phyloP scores from a whole-genome alignment of 2,329 filamentous ascomycete species.

The Pseudomassariella vexata region DNA sequence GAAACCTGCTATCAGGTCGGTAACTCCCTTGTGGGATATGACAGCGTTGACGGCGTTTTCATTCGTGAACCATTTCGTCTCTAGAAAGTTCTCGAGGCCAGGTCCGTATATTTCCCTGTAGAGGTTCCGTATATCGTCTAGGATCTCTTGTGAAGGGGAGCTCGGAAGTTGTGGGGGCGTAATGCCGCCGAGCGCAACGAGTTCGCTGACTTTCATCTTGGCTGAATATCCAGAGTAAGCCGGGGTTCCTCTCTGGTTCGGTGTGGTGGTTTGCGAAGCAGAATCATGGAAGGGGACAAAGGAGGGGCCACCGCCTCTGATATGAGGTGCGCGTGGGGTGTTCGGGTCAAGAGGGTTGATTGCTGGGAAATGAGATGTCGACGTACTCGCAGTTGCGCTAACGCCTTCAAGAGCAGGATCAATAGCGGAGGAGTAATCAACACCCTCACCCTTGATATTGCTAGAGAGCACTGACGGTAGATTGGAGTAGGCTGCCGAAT shows the following conservation, averaged over 20 bases:
- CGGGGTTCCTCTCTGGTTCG: conserved; percentile 23
- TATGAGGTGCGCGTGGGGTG: conserved; percentile 32
- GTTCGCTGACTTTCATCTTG: conserved; percentile 68
- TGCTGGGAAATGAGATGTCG: conserved; percentile 23
- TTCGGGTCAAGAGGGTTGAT: conserved; percentile 19
- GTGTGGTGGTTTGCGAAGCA: conserved; percentile 18
- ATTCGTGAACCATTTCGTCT: conserved; percentile 74
- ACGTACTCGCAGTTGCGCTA: conserved; percentile 29
- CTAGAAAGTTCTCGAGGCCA: conserved; percentile 70
- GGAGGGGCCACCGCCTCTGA: conserved; percentile 45
- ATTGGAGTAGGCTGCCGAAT: conserved; percentile 18
- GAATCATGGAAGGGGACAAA: conserved; percentile 27
- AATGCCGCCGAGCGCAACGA: conserved; percentile 58
- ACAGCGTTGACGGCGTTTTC: conserved; percentile 38
- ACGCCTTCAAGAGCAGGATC: conserved; percentile 59
- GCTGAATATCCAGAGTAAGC: conserved; percentile 44
- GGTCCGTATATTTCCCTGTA: conserved; percentile 73
- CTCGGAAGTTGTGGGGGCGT: conserved; percentile 50
- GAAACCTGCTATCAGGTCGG: conserved; percentile 63
- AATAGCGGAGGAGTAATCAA: conserved; percentile 56
- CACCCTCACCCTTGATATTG: conserved; percentile 32
- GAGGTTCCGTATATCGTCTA: conserved; percentile 64
- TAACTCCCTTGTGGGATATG: conserved; percentile 47
- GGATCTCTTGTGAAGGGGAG: conserved; percentile 41
- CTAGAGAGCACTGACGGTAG: conserved; percentile 24